phyloP scores from a whole-genome alignment of 768 basidiomycete species.

The Rhodotorula diobovata region DNA sequence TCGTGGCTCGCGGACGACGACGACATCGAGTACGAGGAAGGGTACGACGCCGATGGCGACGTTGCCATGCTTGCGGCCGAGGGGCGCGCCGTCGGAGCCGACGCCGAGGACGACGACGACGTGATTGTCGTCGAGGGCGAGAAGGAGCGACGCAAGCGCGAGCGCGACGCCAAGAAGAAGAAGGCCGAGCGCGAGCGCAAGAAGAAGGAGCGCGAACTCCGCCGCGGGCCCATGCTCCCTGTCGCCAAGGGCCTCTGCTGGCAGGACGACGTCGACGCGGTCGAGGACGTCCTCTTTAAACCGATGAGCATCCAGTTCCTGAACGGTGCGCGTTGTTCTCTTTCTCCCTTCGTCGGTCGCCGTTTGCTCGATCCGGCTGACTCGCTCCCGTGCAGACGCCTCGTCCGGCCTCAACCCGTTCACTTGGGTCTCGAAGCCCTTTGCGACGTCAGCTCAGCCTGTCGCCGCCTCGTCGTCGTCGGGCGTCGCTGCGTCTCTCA shows the following conservation, averaged over 20 bases:
- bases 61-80: slow-evolving; percentile 31
- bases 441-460: not conserved
- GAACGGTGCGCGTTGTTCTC: slow-evolving; percentile 31
- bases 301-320: slow-evolving; percentile 32
- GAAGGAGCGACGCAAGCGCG: slow-evolving; percentile 9
- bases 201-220: slow-evolving; percentile 9
- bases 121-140: slow-evolving; percentile 13
- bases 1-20: slow-evolving; percentile 43
- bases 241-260: slow-evolving; percentile 30
- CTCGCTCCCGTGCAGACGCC: slow-evolving; percentile 9
- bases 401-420: slow-evolving; percentile 39
- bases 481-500: not conserved
- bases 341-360: not conserved
- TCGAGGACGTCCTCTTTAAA: slow-evolving; percentile 16
- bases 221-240: slow-evolving; percentile 1
- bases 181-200: slow-evolving; percentile 3
- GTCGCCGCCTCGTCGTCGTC: not conserved
- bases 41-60: slow-evolving; percentile 38
- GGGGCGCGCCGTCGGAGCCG: not conserved
- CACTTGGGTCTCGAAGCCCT: slow-evolving; percentile 28
- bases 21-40: slow-evolving; percentile 41
- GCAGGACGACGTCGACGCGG: slow-evolving; percentile 9
- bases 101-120: slow-evolving; percentile 17
- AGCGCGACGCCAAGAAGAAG: slow-evolving; percentile 23
- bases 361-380: no score